Base-by-base conservation (phyloP, 2,329 filamentous ascomycete species). In the Emergomyces orientalis region DNA sequence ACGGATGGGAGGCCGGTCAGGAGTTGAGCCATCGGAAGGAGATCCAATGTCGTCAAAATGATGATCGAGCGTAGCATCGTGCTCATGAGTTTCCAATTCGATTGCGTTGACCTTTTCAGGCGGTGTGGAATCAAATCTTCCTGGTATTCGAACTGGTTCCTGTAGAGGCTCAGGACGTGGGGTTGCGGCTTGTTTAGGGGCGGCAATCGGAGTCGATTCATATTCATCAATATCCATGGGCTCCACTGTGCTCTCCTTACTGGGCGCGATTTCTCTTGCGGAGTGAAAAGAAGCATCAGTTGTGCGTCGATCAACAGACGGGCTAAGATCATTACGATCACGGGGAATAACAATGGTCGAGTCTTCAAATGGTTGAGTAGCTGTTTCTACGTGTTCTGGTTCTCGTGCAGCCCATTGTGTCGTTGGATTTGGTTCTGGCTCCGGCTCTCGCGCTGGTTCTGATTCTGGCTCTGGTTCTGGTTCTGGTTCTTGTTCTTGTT, bases 1-100 rank as follows among this genome's bases (percentile, higher is more conserved):
- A 64, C 93, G 87, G 67, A 95, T 84, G 37, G 90, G 80, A 1
- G 88, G 88, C 67, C 90, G 71, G 60, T 76, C 77, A 7, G 79
- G 79, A 19, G 77, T 79, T 37, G 78, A 80, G 8, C 71, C 74
- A 63, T 79, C 78, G 1, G 79, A 81, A 22, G 79, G 77, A 22
- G 78, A 79, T 51, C 75, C 78, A 34, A 80, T 76, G 59, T 79
- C 78, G 63, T 80, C 78, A 57, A 79, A 68, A 34, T 69, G 70
- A 52, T 71, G 72, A 54, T 76, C 73, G 22, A 75, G 67, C 32
- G 71, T 69, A 43, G 70, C 70, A 32, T 76, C 68, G 39, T 62
- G 61, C 27, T 71, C 67, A 22, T 72, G 67, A 41, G 65, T 67
- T 32, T 68, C 65, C 32, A 61, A 54, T 49, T 71, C 69, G 43